Evolutionary conservation across 1,139 yeast genomes (phyloP), one percentile per base, ranked within the genome.

Genomic region (Sugiyamaella castrensis): DNA sequence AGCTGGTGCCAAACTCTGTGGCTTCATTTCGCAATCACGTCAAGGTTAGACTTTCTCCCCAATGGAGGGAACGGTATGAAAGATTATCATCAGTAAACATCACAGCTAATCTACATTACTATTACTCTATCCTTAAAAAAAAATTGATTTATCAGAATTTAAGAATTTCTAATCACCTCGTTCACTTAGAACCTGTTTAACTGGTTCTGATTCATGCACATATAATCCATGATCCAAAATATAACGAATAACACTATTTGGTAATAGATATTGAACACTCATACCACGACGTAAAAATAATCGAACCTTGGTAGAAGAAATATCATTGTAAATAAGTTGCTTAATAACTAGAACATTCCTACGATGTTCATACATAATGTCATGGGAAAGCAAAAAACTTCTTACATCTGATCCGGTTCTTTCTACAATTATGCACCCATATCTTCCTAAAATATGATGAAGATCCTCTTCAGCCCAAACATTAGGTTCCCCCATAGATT

Each of bases 401-500:
- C 98, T 79, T 40, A 94, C 98, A 68, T 92, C 99, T 8, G 94
- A 78, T 5, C 98, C 98, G 0, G 98, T 91, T 61, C 99, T 77
- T 72, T 92, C 99, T 16, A 92, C 96, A 50, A 94, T 92, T 57
- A 92, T 73, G 69, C 98, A 92, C 1, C 99, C 98, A 66, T 92
- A 92, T 55, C 87, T 82, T 28, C 98, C 98, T 57, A 92, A 75
- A 47, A 92, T 94, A 67, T 92, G 98, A 64, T 91, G 96, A 61
- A 92, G 75, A 68, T 92, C 99, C 52, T 79, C 85, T 65, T 91
- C 98, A 1, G 95, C 96, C 99, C 99, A 92, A 33, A 92, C 98
- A 63, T 91, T 94, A 29, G 98, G 98, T 68, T 92, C 98, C n/a
- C 98, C 98, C 98, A 94, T 92, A 44, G 95, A 84, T 68, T 92